phyloP scores from a whole-genome alignment of 352 stramenopile species.

The Aphanomyces euteiches region DNA sequence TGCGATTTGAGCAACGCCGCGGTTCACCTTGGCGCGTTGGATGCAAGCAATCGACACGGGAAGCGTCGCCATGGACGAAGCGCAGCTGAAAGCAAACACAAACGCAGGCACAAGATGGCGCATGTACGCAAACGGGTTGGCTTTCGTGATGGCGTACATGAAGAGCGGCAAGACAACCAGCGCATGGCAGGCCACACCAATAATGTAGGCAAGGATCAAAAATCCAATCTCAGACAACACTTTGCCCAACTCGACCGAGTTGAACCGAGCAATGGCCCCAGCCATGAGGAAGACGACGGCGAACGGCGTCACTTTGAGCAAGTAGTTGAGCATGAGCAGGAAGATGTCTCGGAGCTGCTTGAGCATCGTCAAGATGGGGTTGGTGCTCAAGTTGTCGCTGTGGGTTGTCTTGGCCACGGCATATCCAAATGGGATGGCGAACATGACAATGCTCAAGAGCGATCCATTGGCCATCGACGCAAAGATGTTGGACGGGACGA shows the following conservation, averaged over 20 bases:
- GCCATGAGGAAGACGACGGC: slow-evolving; percentile 71
- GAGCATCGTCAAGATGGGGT: slow-evolving; percentile 56
- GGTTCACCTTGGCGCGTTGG: slow-evolving; percentile 42
- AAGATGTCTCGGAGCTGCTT: slow-evolving; percentile 61
- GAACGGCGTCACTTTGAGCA: slow-evolving; percentile 63
- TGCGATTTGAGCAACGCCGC: neutral
- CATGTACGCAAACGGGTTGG: slow-evolving; percentile 72
- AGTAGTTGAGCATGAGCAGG: slow-evolving; percentile 65
- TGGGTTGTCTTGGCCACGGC: slow-evolving; percentile 49
- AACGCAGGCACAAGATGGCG: slow-evolving; percentile 58
- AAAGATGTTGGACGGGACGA: slow-evolving; percentile 68
- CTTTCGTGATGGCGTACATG: slow-evolving; percentile 60
- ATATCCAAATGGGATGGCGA: slow-evolving; percentile 61
- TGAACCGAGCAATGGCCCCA: slow-evolving; percentile 44
- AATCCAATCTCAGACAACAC: slow-evolving; percentile 48
- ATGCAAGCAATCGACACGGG: slow-evolving; percentile 62
- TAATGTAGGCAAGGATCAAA: slow-evolving; percentile 46
- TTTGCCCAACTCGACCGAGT: slow-evolving; percentile 26
- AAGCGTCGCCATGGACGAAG: slow-evolving; percentile 63
- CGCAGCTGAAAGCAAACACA: slow-evolving; percentile 57
- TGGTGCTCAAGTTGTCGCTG: slow-evolving; percentile 47
- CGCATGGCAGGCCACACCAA: slow-evolving; percentile 41
- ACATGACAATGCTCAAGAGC: slow-evolving; percentile 67
- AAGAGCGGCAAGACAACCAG: slow-evolving; percentile 56
- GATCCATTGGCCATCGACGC: slow-evolving; percentile 44